Conservation (phyloP, 1,284 basidiomycete genomes). For the Puccinia hordei region DNA sequence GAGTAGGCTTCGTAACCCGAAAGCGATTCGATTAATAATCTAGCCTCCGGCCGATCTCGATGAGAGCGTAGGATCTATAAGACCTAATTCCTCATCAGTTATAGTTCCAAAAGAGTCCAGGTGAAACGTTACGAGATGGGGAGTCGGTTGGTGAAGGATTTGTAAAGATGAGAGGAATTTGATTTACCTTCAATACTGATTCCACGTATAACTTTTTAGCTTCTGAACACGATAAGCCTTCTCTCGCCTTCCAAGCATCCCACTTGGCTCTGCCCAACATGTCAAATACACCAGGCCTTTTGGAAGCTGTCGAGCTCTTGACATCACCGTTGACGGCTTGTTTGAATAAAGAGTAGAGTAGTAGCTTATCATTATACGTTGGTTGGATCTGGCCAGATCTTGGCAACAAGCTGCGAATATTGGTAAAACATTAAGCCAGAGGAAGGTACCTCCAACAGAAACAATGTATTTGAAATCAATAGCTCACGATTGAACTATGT, state of each 20-base stretch:
- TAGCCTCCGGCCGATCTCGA: conserved; percentile 40
- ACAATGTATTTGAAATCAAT: not conserved
- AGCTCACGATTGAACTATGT: conserved; percentile 45
- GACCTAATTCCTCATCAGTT: conserved; percentile 25
- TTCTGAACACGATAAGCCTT: conserved; percentile 30
- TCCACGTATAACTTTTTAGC: conserved; percentile 41
- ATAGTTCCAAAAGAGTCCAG: not conserved
- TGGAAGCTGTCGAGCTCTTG: conserved; percentile 10
- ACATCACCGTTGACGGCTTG: conserved; percentile 45
- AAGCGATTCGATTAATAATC: conserved; percentile 26
- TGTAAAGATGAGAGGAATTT: not conserved
- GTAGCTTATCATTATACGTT: conserved; percentile 42
- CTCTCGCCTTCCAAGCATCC: conserved; percentile 44
- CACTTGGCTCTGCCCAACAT: conserved; percentile 46
- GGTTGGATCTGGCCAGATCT: conserved; percentile 42
- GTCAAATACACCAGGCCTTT: conserved; percentile 43
- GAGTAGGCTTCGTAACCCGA: conserved; percentile 13
- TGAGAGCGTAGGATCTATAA: conserved; percentile 37
- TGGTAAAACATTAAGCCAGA: not conserved
- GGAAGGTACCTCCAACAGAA: not conserved
- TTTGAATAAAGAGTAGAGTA: conserved; percentile 48
- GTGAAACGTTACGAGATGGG: not conserved
- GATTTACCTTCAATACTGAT: conserved; percentile 42
- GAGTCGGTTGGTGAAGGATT: not conserved
- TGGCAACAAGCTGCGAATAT: conserved; percentile 21